Evolutionary conservation across 1,139 yeast species (phyloP).

Genomic region (Yamadazyma oceani): DNA sequence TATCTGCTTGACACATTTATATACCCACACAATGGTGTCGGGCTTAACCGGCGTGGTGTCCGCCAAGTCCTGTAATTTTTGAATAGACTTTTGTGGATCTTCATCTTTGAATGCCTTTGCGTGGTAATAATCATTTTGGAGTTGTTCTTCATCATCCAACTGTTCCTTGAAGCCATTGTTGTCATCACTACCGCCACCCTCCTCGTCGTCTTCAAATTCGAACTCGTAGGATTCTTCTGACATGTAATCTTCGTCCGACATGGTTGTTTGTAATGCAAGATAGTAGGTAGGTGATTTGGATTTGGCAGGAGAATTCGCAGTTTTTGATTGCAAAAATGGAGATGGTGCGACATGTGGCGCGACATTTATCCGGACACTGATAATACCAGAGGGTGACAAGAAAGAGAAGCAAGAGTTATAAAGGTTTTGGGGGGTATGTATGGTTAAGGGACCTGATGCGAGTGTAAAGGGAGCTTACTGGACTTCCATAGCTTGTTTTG

Average conservation of each 20-base stretch:
- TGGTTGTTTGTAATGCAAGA: not conserved
- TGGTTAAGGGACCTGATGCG: too few relatives aligned
- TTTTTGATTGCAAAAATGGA: too few relatives aligned
- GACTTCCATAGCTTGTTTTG: too few relatives aligned
- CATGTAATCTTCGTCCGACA: constrained; percentile 43
- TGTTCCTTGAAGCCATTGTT: constrained; percentile 28
- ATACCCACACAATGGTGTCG: constrained; percentile 40
- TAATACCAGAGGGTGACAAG: too few relatives aligned
- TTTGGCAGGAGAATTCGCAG: too few relatives aligned
- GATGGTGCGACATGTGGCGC: too few relatives aligned
- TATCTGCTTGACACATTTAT: constrained; percentile 65
- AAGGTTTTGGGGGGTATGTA: too few relatives aligned
- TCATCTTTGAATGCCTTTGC: constrained; percentile 69
- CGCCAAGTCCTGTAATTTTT: constrained; percentile 20
- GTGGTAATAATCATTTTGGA: constrained; percentile 58
- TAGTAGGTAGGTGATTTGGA: not conserved
- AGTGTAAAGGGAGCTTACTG: too few relatives aligned
- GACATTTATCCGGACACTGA: too few relatives aligned
- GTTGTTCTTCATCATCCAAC: constrained; percentile 19
- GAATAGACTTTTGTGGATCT: constrained; percentile 47
- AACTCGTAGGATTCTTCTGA: constrained; percentile 67
- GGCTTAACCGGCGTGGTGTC: constrained; percentile 18
- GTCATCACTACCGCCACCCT: constrained; percentile 37
- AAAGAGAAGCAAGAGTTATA: too few relatives aligned
- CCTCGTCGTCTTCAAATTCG: constrained; percentile 63